phyloP scores from a whole-genome alignment of 805 yeast species.

The Saccharomycopsis guyanensis region DNA sequence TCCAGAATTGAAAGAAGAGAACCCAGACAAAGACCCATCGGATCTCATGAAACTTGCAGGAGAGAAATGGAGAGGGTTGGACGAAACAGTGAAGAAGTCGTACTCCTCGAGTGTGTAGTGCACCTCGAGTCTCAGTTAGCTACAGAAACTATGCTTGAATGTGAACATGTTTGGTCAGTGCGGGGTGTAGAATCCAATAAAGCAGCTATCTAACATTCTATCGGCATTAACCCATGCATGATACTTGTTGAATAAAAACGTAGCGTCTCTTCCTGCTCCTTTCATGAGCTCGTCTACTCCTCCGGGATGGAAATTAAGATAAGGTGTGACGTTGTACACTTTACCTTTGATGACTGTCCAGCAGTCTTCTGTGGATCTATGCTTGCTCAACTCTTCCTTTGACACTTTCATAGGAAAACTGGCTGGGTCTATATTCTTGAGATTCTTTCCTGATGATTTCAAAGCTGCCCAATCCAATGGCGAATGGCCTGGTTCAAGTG shows the following conservation, averaged over 20 bases:
- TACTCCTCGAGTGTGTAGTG: too few relatives aligned
- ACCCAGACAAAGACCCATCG: slow-evolving; percentile 22
- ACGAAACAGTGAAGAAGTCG: slow-evolving; percentile 68
- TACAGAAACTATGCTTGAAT: too few relatives aligned
- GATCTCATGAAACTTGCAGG: slow-evolving; percentile 62
- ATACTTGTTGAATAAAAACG: slow-evolving; percentile 62
- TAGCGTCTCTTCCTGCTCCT: slow-evolving; percentile 81
- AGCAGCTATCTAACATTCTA: slow-evolving; percentile 67
- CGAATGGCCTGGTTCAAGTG: slow-evolving; percentile 70
- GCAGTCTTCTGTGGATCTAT: slow-evolving; percentile 56
- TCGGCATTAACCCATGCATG: slow-evolving; percentile 82
- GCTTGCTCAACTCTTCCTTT: slow-evolving; percentile 50
- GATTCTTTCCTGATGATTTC: slow-evolving; percentile 39
- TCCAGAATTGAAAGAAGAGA: slow-evolving; percentile 1
- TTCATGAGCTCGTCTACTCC: slow-evolving; percentile 72
- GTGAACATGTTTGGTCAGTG: too few relatives aligned
- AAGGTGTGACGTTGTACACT: slow-evolving; percentile 82
- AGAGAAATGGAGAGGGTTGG: slow-evolving; percentile 81
- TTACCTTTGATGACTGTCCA: slow-evolving; percentile 80
- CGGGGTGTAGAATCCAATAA: slow-evolving; percentile 49
- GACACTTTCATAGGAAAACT: slow-evolving; percentile 54
- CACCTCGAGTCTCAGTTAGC: too few relatives aligned
- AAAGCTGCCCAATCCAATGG: slow-evolving; percentile 80
- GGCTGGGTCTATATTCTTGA: slow-evolving; percentile 38
- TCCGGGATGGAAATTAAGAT: slow-evolving; percentile 87